A percentile compares a stretch with the other conserved stretches of the same genome.
These are phyloP conservation scores for Cornus controversa DNA, from an alignment of 148 eudicot genomes.

Conservation along the genomic window DNA sequence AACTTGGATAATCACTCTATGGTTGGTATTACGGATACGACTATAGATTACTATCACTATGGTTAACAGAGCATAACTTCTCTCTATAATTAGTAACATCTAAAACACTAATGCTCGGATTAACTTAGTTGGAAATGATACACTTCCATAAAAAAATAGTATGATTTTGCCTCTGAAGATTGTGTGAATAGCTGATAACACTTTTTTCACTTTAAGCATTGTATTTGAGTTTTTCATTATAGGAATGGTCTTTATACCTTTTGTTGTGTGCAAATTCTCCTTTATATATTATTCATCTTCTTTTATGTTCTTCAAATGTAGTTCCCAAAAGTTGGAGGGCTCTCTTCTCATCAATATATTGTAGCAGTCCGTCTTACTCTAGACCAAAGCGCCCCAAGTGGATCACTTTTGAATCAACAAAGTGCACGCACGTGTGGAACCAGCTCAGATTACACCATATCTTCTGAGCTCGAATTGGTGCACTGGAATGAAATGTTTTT, in stretches of 20 bases:
- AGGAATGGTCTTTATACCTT: not conserved
- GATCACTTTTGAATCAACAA: slow-evolving; percentile 54
- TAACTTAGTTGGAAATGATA: not conserved
- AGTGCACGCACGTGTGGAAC: slow-evolving; percentile 82
- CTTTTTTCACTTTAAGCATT: not conserved
- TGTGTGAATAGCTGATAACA: not conserved
- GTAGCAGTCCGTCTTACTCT: slow-evolving; percentile 57
- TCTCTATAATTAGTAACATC: not conserved
- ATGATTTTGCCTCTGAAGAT: not conserved
- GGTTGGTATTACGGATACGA: not conserved
- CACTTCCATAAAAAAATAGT: not conserved
- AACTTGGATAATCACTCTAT: not conserved
- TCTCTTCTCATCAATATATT: slow-evolving; percentile 70
- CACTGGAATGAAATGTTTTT: slow-evolving; percentile 91
- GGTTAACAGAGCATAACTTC: not conserved
- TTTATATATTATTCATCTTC: not conserved
- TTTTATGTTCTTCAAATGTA: slow-evolving; percentile 27
- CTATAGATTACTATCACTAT: not conserved
- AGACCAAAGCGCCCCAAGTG: slow-evolving; percentile 39
- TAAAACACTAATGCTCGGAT: not conserved
- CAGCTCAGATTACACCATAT: slow-evolving; percentile 38
- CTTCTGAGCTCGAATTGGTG: slow-evolving; percentile 58
- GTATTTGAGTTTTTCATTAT: not conserved
- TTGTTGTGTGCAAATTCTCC: not conserved
- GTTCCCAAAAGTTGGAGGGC: slow-evolving; percentile 59